Percentiles rank a stretch among this genome's conserved stretches.
Evolutionary conservation across 2,329 filamentous ascomycete genomes (phyloP).

Genomic region (Scleromitrula shiraiana): DNA sequence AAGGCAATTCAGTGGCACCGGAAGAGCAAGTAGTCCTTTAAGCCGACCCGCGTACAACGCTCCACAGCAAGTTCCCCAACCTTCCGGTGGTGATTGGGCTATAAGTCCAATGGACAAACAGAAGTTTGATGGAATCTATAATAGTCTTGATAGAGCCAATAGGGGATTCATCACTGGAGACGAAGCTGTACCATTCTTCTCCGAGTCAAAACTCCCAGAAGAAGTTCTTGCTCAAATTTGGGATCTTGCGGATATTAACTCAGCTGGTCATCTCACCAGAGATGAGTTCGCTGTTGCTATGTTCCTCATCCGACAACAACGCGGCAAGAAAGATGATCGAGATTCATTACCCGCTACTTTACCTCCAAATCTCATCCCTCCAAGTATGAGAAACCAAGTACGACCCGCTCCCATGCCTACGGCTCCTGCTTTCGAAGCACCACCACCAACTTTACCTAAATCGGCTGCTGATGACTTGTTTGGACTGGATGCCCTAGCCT

Average conservation of each 20-base stretch:
- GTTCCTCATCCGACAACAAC: conserved; percentile 89
- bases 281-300: conserved; percentile 97
- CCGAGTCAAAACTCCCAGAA: conserved; percentile 81
- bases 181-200: conserved; percentile 89
- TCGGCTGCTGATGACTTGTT: conserved; percentile 92
- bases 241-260: conserved; percentile 93
- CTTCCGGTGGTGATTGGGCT: conserved; percentile 62
- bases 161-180: conserved; percentile 86
- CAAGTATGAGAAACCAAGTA: conserved; percentile 64
- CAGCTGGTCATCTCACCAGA: conserved; percentile 72
- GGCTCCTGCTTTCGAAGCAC: conserved; percentile 36
- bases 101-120: conserved; percentile 77
- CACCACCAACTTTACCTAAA: conserved; percentile 47
- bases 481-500: conserved; percentile 70
- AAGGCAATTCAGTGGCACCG: conserved; percentile 67
- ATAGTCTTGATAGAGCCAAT: conserved; percentile 70
- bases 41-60: conserved; percentile 40
- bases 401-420: conserved; percentile 39
- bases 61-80: conserved; percentile 28
- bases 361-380: conserved; percentile 75
- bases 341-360: conserved; percentile 64
- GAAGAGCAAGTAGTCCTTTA: conserved; percentile 51
- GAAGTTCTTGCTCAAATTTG: conserved; percentile 89
- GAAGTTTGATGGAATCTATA: conserved; percentile 81
- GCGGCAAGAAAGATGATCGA: conserved; percentile 57